Conservation (phyloP, 1,284 basidiomycete genomes). For the Tetrapyrgos nigripes region DNA sequence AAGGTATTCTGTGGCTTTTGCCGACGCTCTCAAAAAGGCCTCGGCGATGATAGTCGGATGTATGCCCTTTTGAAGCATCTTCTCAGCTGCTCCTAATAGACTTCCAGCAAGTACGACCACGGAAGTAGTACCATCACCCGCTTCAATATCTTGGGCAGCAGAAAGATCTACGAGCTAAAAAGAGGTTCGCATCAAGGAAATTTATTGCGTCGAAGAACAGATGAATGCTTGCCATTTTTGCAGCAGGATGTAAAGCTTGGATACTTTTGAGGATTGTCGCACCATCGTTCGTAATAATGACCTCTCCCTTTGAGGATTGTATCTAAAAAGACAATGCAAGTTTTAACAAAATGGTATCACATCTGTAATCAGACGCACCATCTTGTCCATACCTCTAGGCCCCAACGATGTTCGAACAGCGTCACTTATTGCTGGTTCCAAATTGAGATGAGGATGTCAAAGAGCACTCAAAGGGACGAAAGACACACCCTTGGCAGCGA, state of each 20-base stretch:
- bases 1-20: conserved; percentile 94
- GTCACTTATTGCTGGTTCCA: conserved; percentile 87
- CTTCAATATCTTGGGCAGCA: conserved; percentile 98
- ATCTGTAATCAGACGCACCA: conserved; percentile 60
- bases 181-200: neutral
- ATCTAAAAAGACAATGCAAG: conserved; percentile 62
- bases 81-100: conserved; percentile 94
- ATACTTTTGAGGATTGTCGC: conserved; percentile 98
- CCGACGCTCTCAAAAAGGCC: conserved; percentile 91
- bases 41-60: conserved; percentile 99
- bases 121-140: conserved; percentile 98
- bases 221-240: conserved; percentile 81
- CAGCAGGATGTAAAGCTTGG: conserved; percentile 97
- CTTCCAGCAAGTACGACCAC: conserved; percentile 97
- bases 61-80: conserved; percentile 96
- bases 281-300: conserved; percentile 98
- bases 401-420: conserved; percentile 97
- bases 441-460: conserved; percentile 21
- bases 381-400: conserved; percentile 99
- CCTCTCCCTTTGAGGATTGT: conserved; percentile 96
- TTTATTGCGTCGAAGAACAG: neutral
- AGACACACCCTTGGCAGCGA: conserved; percentile 88
- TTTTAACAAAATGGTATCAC: conserved; percentile 20
- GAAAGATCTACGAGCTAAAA: conserved; percentile 91
- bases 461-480: conserved; percentile 22